These are phyloP conservation scores for Pezicula radicicola DNA, from an alignment of 2,329 filamentous ascomycete genomes.

Conservation along the genomic window DNA sequence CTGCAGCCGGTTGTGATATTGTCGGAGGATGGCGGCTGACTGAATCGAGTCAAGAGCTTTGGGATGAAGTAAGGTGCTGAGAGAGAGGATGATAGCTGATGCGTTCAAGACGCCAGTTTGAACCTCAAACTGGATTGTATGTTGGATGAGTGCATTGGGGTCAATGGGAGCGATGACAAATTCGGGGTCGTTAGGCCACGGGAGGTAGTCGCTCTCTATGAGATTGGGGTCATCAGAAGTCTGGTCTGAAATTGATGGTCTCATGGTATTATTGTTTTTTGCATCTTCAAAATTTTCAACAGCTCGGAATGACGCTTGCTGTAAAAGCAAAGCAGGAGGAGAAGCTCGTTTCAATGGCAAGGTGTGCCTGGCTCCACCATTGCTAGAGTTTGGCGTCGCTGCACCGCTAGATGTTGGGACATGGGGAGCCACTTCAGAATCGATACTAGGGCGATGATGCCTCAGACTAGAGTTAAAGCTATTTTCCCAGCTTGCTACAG, in stretches of 20 bases:
- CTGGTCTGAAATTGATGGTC: conserved; percentile 12
- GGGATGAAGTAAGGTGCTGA: conserved; percentile 54
- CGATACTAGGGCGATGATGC: conserved; percentile 18
- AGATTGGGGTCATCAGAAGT: conserved; percentile 30
- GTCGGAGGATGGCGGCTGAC: conserved; percentile 52
- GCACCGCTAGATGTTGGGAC: not conserved
- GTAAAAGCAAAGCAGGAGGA: conserved; percentile 19
- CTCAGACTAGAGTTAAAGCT: conserved; percentile 18
- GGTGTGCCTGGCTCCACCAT: not conserved
- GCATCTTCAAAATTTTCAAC: conserved; percentile 1
- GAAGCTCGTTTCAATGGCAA: conserved; percentile 9
- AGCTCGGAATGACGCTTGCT: conserved; percentile 17
- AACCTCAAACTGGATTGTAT: conserved; percentile 54
- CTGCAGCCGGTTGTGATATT: conserved; percentile 59
- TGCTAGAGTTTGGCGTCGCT: not conserved
- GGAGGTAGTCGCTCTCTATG: conserved; percentile 56
- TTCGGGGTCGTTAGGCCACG: conserved; percentile 53
- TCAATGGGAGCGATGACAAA: conserved; percentile 55
- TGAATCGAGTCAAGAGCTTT: conserved; percentile 53
- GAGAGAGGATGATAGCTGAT: conserved; percentile 57
- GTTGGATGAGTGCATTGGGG: conserved; percentile 50
- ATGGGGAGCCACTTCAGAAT: conserved; percentile 10
- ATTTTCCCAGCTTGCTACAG: conserved; percentile 24
- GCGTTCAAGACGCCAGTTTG: conserved; percentile 55
- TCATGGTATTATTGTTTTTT: conserved; percentile 5